Conservation (phyloP, 2,329 filamentous ascomycete genomes). For the Daldinia sp. region DNA sequence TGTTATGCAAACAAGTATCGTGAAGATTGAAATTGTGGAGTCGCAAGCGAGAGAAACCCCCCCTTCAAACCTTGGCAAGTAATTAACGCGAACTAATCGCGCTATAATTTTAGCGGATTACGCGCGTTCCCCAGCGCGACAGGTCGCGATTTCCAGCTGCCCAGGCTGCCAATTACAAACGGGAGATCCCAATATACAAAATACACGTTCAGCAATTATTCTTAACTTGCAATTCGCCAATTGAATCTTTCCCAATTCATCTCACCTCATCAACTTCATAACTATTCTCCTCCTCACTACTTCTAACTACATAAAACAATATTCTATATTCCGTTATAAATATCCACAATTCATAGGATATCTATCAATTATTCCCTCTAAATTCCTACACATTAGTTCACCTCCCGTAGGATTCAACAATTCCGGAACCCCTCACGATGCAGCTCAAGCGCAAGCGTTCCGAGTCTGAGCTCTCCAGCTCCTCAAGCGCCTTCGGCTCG, state of each 20-base stretch:
- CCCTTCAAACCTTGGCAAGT: constrained; percentile 11
- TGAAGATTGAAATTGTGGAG: not conserved
- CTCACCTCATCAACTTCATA: constrained; percentile 15
- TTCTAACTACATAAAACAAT: not conserved
- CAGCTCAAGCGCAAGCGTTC: constrained; percentile 74
- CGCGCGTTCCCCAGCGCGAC: constrained; percentile 31
- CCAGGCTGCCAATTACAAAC: constrained; percentile 22
- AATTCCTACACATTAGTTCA: not conserved
- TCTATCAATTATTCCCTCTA: constrained; percentile 7
- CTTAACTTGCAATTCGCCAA: constrained; percentile 34
- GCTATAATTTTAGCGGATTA: constrained; percentile 31
- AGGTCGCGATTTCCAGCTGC: constrained; percentile 35
- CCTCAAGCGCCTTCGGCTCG: constrained; percentile 60
- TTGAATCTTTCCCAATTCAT: constrained; percentile 20
- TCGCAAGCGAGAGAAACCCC: not conserved
- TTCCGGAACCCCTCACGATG: constrained; percentile 54
- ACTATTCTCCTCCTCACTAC: not conserved
- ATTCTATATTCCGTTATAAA: not conserved
- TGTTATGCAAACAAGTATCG: not conserved
- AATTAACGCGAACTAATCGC: constrained; percentile 42
- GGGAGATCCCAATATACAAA: constrained; percentile 15
- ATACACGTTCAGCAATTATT: constrained; percentile 21
- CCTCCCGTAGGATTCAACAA: not conserved
- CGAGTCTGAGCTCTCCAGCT: constrained; percentile 66
- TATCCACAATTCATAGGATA: constrained; percentile 12